phyloP scores from a whole-genome alignment of 2,329 filamentous ascomycete genomes.

The Penicillium sp. region DNA sequence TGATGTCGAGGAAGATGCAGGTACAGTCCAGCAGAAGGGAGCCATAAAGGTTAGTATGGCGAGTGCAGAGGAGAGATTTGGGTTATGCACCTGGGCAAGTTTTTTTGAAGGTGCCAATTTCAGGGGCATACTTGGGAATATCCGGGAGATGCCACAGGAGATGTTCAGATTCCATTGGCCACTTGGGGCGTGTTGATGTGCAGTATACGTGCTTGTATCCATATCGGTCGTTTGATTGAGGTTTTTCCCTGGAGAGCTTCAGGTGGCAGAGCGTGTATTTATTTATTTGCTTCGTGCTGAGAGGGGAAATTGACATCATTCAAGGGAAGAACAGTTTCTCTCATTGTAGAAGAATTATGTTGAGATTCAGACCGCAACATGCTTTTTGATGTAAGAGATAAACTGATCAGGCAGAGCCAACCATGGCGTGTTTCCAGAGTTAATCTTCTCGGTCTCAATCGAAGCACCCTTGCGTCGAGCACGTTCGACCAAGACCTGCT shows the following conservation, averaged over 20 bases:
- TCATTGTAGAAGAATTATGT: neutral
- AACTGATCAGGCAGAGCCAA: slow-evolving; percentile 26
- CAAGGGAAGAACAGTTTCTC: neutral
- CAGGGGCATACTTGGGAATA: too few relatives aligned
- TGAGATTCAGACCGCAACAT: slow-evolving; percentile 13
- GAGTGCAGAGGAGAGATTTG: too few relatives aligned
- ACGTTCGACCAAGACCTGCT: slow-evolving; percentile 35
- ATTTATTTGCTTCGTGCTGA: neutral
- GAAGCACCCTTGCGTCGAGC: slow-evolving; percentile 27
- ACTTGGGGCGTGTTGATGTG: too few relatives aligned
- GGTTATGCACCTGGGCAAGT: too few relatives aligned
- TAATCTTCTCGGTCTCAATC: slow-evolving; percentile 33
- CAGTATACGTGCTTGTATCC: neutral
- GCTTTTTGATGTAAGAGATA: slow-evolving; percentile 20
- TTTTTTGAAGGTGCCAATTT: too few relatives aligned
- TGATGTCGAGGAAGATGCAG: neutral
- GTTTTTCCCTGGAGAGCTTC: neutral
- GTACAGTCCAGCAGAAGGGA: neutral
- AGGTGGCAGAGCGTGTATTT: neutral
- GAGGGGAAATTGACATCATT: neutral
- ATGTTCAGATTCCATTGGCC: too few relatives aligned
- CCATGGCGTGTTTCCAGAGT: slow-evolving; percentile 34
- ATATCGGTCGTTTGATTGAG: neutral
- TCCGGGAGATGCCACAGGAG: too few relatives aligned
- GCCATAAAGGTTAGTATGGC: too few relatives aligned